Base-by-base conservation (phyloP, 2,329 filamentous ascomycete genomes). In the Botrytis aclada region DNA sequence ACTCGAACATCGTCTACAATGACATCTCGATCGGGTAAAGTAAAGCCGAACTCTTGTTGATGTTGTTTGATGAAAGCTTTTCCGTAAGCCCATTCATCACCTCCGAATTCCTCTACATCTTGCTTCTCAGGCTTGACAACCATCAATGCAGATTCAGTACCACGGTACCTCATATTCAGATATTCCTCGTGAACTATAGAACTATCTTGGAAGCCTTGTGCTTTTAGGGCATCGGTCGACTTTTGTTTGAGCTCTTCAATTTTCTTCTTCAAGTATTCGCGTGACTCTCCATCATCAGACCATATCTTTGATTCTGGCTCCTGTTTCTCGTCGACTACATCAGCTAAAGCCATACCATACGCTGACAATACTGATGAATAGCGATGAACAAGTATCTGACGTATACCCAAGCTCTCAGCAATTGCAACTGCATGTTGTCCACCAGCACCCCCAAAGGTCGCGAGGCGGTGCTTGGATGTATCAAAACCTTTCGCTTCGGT, bases 391-490 rank as follows among this genome's bases (percentile, higher is more conserved):
- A 98, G 85, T 47, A 97, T 96, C 80, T 97, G 94, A 37, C 88
- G 89, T 76, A 97, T 94, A 0, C 94, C 94, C 1, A 98, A 84
- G 4, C 92, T 92, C 78, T 94, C 90, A 0, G 93, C 94, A 77
- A 97, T 97, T 1, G 93, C 93, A n/a, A 96, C 93, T 1, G 94
- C 94, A 79, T 97, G 94, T 80, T 97, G 94, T 0, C 94, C 94
- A 66, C 95, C 95, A 0, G 95, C 95, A 72, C 95, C 95, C 61
- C 95, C 95, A 82, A 98, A 98, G 0, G 94, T 97, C 0, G 95
- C 94, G 54, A 98, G 86, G n/a, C 94, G 87, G 81, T 98, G 95
- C 77, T 93, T 93, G 1, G 93, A 94, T 0, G 94, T 96, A 80
- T 97, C 94, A 76, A 97, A 94, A 0, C 95, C 95, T 82, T 96